Conservation (phyloP, 2,329 filamentous ascomycete genomes). For the Parafenestella ontariensis region DNA sequence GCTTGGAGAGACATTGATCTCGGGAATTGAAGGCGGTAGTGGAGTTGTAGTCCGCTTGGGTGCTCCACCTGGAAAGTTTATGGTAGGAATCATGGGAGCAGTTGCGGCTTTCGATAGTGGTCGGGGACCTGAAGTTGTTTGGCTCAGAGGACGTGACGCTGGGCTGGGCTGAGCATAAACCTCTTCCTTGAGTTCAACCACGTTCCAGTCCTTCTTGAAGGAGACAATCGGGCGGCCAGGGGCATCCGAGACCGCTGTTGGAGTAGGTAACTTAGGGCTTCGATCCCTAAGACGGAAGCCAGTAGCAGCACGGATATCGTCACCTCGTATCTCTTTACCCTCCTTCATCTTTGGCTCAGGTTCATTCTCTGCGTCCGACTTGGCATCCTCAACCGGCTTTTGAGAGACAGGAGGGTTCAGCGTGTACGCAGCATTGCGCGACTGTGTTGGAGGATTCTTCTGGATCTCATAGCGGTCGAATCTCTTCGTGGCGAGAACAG, state of each 20-base stretch:
- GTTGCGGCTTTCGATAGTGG: conserved; percentile 49
- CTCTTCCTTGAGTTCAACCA: conserved; percentile 72
- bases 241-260: conserved; percentile 87
- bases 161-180: conserved; percentile 38
- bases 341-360: conserved; percentile 68
- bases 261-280: conserved; percentile 85
- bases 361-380: conserved; percentile 40
- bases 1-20: conserved; percentile 38
- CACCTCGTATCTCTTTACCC: conserved; percentile 80
- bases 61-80: conserved; percentile 56
- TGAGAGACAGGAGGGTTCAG: conserved; percentile 62
- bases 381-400: conserved; percentile 36
- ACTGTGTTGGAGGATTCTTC: conserved; percentile 82
- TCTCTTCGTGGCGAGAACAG: conserved; percentile 51
- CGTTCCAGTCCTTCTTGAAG: conserved; percentile 84
- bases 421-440: conserved; percentile 80
- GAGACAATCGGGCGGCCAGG: conserved; percentile 95
- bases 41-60: conserved; percentile 23
- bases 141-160: conserved; percentile 23
- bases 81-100: conserved; percentile 56
- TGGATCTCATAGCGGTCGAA: conserved; percentile 74
- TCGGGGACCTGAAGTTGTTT: conserved; percentile 29
- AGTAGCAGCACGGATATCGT: conserved; percentile 89
- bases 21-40: conserved; percentile 34
- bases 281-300: conserved; percentile 88